Evolutionary conservation across 2,329 filamentous ascomycete genomes (phyloP), one percentile per base, ranked within the genome.

Genomic region (Colletotrichum eleusines): DNA sequence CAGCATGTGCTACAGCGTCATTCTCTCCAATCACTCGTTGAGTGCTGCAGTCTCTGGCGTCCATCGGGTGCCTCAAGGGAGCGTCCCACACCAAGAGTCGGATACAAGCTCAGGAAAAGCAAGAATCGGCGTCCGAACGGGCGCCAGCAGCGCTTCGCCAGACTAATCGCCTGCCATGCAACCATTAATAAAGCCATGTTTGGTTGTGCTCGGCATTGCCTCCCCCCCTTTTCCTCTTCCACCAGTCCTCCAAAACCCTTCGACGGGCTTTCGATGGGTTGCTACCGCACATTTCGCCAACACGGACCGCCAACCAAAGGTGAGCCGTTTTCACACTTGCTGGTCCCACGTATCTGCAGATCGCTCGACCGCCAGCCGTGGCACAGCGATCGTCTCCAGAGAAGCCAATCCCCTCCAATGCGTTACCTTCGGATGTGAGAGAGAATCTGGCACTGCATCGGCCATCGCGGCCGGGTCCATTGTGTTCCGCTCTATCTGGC

Each of bases 301-400:
- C 14, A 20, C 18, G 67, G 69, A 23, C 18, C 57, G 35, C 69
- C 66, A 65, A 65, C 69, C 69, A 70, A n/a, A 35, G 23, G 48
- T 33, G 48, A 61, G 60, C 50, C 48, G 51, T 66, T 64, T 42
- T 31, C 18, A 46, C 12, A 57, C 33, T 33, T 60, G 35, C 48
- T 60, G 51, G 38, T 55, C 69, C 66, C 69, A 70, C 60, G 54
- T 62, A 55, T 60, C 54, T 66, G 69, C 61, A 72, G 66, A 72
- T 70, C 69, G 61, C 51, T 60, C 53, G 46, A 23, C 31, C 59
- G 35, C 57, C 35, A 59, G 53, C 42, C 40, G 44, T 59, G 53
- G 46, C 58, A 54, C 31, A 71, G 69, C 53, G 53, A 68, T 71
- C 58, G 50, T 40, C 20, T 63, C 46, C 57, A 44, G 16, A 40